These are phyloP conservation scores for Proliferodiscus dingleyae DNA, from an alignment of 2,329 filamentous ascomycete genomes.

Conservation along the genomic window DNA sequence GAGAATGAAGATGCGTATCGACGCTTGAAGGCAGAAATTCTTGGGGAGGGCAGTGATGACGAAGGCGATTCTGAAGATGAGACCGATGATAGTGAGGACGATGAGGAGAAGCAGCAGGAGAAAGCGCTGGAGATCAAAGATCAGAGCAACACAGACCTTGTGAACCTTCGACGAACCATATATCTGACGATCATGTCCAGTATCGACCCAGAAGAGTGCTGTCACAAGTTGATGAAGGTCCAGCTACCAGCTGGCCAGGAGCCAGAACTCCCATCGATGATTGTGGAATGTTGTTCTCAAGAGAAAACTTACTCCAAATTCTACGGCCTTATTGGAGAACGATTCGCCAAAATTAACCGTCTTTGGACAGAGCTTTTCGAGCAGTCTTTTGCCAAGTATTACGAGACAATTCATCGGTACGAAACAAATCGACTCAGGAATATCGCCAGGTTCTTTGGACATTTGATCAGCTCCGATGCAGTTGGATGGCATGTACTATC, in stretches of 20 bases:
- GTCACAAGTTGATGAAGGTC: constrained; percentile 95
- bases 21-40: constrained; percentile 84
- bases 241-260: constrained; percentile 83
- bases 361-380: constrained; percentile 94
- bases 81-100: constrained; percentile 60
- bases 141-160: constrained; percentile 91
- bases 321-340: constrained; percentile 88
- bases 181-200: constrained; percentile 98
- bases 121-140: constrained; percentile 94
- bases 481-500: constrained; percentile 89
- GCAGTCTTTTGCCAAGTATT: constrained; percentile 84
- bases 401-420: constrained; percentile 94
- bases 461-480: constrained; percentile 81
- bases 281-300: constrained; percentile 94
- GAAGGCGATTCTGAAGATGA: constrained; percentile 64
- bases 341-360: constrained; percentile 92
- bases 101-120: constrained; percentile 72
- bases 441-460: constrained; percentile 90
- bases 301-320: constrained; percentile 98
- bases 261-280: constrained; percentile 88
- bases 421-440: constrained; percentile 94
- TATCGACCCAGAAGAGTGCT: constrained; percentile 92
- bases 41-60: constrained; percentile 87
- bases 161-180: constrained; percentile 88
- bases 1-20: constrained; percentile 87